Evolutionary conservation across 495 filamentous ascomycete genomes (phyloP).

Genomic region (Halenospora varia): DNA sequence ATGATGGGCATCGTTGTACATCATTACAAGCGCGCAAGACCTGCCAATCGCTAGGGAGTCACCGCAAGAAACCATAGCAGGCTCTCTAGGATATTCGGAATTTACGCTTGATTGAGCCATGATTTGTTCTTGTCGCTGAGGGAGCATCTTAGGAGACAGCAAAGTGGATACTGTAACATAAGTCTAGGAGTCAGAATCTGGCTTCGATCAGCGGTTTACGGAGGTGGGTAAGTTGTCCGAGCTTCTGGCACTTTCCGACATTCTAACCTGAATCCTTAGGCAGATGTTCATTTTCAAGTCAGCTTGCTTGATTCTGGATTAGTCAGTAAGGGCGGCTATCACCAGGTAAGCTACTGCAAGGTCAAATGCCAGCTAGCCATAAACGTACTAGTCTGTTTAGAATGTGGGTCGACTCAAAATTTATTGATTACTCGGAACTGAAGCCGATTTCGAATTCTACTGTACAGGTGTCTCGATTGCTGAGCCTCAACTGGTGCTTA

Average conservation of each 20-base stretch:
- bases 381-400: neutral
- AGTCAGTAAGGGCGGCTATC: too few relatives aligned
- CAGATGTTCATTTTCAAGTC: neutral
- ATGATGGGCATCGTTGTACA: too few relatives aligned
- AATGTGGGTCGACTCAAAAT: neutral
- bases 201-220: neutral
- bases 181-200: conserved; percentile 2
- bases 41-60: too few relatives aligned
- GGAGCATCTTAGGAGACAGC: neutral
- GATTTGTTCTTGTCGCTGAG: conserved; percentile 1
- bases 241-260: neutral
- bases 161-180: neutral
- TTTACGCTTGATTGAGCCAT: conserved; percentile 3
- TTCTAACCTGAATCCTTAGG: neutral
- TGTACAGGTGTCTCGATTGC: too few relatives aligned
- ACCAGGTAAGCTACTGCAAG: too few relatives aligned
- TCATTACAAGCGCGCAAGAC: too few relatives aligned
- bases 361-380: neutral
- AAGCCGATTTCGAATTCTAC: too few relatives aligned
- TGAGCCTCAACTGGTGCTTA: too few relatives aligned
- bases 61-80: too few relatives aligned
- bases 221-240: neutral
- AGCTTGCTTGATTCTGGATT: neutral
- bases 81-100: conserved; percentile 2
- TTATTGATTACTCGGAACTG: too few relatives aligned